Evolutionary conservation across 257 asterid genomes (phyloP).

Genomic region (Fraxinus quadrangulata): DNA sequence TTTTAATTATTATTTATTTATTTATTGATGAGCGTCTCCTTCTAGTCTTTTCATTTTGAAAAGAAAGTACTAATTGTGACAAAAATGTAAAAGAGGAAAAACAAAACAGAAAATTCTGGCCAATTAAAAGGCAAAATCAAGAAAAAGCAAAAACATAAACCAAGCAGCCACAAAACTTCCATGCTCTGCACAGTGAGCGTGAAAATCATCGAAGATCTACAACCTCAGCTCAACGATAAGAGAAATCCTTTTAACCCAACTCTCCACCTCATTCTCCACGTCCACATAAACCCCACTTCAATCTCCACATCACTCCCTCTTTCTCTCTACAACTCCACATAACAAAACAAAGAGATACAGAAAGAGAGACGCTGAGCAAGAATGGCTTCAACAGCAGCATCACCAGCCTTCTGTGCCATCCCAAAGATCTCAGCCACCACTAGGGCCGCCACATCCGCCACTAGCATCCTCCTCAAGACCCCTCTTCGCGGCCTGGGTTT

Average conservation of each 20-base stretch:
- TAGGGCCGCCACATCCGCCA: constrained; percentile 23
- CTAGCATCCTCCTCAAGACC: constrained; percentile 40
- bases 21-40: too few relatives aligned
- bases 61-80: too few relatives aligned
- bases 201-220: constrained; percentile 37
- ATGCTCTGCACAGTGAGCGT: background rate
- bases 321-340: background rate
- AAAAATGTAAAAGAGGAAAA: background rate
- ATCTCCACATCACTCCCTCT: background rate
- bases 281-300: constrained; percentile 27
- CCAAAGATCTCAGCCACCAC: constrained; percentile 37
- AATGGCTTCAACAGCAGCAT: constrained; percentile 51
- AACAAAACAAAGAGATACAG: background rate
- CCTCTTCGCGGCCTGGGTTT: constrained; percentile 39
- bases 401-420: constrained; percentile 35
- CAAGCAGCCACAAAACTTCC: background rate
- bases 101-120: background rate
- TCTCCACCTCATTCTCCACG: constrained; percentile 20
- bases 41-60: too few relatives aligned
- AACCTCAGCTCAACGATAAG: constrained; percentile 56
- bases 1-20: too few relatives aligned
- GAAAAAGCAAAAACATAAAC: too few relatives aligned
- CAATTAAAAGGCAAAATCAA: background rate
- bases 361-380: background rate
- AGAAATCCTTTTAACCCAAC: constrained; percentile 29